Conservation (phyloP, 495 filamentous ascomycete species). For the Lindgomyces ingoldianus region DNA sequence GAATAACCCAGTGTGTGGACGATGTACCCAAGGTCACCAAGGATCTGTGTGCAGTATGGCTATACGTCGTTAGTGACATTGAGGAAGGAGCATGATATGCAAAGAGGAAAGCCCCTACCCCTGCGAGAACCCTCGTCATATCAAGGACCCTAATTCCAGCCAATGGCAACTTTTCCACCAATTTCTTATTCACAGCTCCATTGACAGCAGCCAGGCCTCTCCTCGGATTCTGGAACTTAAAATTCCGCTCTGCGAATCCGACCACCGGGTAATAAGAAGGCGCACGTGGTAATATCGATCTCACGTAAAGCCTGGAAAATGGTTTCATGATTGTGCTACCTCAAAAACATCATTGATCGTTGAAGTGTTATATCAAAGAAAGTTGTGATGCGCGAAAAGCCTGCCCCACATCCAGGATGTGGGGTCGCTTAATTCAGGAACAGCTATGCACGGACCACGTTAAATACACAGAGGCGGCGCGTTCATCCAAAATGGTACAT, state of each 20-base stretch:
- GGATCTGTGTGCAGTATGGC: conserved; percentile 38
- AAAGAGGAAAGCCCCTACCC: conserved; percentile 32
- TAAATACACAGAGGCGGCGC: neutral
- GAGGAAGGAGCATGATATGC: neutral
- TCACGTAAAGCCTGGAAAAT: neutral
- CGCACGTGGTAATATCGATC: neutral
- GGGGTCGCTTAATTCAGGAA: conserved; percentile 17
- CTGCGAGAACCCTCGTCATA: conserved; percentile 37
- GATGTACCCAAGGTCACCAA: conserved; percentile 33
- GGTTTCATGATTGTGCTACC: conserved; percentile 19
- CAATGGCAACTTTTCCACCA: conserved; percentile 34
- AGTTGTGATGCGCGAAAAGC: neutral
- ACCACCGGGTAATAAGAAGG: neutral
- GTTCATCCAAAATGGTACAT: neutral
- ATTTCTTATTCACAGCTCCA: conserved; percentile 24
- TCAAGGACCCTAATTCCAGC: conserved; percentile 34
- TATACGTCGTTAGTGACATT: conserved; percentile 7
- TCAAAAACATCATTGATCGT: neutral
- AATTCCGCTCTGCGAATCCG: neutral
- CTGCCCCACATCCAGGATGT: conserved; percentile 31
- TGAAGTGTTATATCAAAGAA: conserved; percentile 17
- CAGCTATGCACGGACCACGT: neutral
- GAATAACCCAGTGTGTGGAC: no score
- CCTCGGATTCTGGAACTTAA: neutral
- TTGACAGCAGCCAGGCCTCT: neutral